phyloP scores from a whole-genome alignment of 2,329 filamentous ascomycete species.

The Trichoderma harzianum region DNA sequence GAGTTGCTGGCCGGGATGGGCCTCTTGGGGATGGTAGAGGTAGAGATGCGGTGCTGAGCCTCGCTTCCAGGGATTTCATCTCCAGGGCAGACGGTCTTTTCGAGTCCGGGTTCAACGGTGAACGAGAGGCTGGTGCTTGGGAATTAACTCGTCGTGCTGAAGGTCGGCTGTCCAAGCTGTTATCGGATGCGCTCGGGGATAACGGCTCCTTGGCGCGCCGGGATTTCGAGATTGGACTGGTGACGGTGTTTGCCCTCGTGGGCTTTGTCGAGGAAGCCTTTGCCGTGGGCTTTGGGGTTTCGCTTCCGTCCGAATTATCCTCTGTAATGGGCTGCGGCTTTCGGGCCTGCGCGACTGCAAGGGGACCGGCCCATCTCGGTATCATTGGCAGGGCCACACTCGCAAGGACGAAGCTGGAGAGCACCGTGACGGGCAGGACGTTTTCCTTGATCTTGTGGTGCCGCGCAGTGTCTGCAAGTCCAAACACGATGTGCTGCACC shows the following conservation, averaged over 20 bases:
- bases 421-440: conserved; percentile 72
- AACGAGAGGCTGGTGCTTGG: conserved; percentile 23
- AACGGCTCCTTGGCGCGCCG: conserved; percentile 46
- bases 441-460: conserved; percentile 80
- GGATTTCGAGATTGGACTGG: conserved; percentile 47
- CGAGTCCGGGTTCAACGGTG: conserved; percentile 29
- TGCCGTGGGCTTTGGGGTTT: conserved; percentile 50
- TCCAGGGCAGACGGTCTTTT: conserved; percentile 51
- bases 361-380: conserved; percentile 73
- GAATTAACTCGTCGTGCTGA: conserved; percentile 27
- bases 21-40: conserved; percentile 58
- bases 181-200: conserved; percentile 44
- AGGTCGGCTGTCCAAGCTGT: conserved; percentile 30
- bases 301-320: conserved; percentile 35
- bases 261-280: conserved; percentile 64
- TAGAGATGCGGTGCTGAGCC: conserved; percentile 65
- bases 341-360: conserved; percentile 77
- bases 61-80: conserved; percentile 54
- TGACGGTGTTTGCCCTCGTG: conserved; percentile 66
- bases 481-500: conserved; percentile 84
- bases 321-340: conserved; percentile 56
- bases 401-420: conserved; percentile 76
- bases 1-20: conserved; percentile 54
- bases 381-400: conserved; percentile 72
- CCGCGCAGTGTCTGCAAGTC: conserved; percentile 64